Conservation (phyloP, 2,329 filamentous ascomycete species). For the Hypoxylon sp. region DNA sequence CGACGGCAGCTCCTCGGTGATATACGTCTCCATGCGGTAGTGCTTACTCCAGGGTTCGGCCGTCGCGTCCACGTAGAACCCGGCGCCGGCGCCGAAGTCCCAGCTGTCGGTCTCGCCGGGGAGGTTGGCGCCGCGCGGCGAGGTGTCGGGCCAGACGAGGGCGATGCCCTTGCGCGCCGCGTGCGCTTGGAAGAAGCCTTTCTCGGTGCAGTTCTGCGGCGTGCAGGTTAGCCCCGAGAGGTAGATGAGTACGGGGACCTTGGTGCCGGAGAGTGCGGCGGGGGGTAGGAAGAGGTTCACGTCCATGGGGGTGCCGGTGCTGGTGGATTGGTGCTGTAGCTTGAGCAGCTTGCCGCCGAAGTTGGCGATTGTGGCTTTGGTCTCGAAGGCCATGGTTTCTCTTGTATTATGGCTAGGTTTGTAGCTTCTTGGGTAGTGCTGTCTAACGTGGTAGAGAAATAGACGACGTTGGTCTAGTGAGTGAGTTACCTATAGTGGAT, state of each 20-base stretch:
- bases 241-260: conserved; percentile 90
- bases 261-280: conserved; percentile 69
- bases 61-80: conserved; percentile 94
- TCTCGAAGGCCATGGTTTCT: conserved; percentile 82
- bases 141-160: conserved; percentile 96
- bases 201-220: conserved; percentile 85
- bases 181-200: conserved; percentile 91
- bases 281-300: conserved; percentile 94
- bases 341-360: conserved; percentile 97
- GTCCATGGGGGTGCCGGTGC: conserved; percentile 89
- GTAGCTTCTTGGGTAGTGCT: not conserved
- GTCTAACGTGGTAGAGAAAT: not conserved
- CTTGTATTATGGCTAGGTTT: not conserved
- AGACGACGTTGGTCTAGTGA: not conserved
- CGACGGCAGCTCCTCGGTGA: conserved; percentile 87
- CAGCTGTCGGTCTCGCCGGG: conserved; percentile 88
- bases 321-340: conserved; percentile 85
- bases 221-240: conserved; percentile 96
- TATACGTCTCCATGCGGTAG: conserved; percentile 96
- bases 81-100: conserved; percentile 93
- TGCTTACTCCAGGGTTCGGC: conserved; percentile 79
- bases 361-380: conserved; percentile 87
- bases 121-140: conserved; percentile 85
- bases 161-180: conserved; percentile 87
- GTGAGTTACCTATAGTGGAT: not conserved